A percentile compares a stretch with the other conserved stretches of the same genome.
Conservation (phyloP, 176 grass and related monocot genomes). For the Zoysia japonica region DNA sequence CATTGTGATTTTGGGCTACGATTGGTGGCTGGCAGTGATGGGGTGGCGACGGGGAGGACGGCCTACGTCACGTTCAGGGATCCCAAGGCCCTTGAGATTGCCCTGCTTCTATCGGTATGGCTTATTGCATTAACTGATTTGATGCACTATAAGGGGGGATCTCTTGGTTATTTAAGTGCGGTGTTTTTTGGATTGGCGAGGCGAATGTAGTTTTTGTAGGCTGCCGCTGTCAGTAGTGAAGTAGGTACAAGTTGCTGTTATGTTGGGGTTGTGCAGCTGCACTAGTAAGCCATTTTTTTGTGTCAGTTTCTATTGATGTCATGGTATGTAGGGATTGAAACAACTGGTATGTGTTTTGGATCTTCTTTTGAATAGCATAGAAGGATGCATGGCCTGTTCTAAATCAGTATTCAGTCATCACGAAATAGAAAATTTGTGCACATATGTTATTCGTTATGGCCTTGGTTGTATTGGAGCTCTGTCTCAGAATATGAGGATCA, state of each 20-base stretch:
- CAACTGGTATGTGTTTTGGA: neutral
- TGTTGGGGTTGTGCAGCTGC: neutral
- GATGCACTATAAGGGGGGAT: neutral
- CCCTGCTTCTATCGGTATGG: slow-evolving; percentile 68
- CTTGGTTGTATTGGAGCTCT: neutral
- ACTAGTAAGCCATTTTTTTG: neutral
- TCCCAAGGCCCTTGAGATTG: slow-evolving; percentile 73
- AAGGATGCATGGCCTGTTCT: neutral
- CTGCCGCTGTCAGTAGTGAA: neutral
- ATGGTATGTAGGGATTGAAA: neutral
- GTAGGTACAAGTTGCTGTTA: slow-evolving; percentile 18
- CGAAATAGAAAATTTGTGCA: slow-evolving; percentile 6
- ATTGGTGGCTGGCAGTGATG: slow-evolving; percentile 49
- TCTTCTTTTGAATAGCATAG: neutral
- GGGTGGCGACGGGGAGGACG: slow-evolving; percentile 46
- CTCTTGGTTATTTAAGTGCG: neutral
- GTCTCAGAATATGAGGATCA: slow-evolving; percentile 8
- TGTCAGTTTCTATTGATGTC: neutral
- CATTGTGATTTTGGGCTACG: slow-evolving; percentile 16
- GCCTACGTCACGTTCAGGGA: slow-evolving; percentile 80
- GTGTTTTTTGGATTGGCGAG: neutral
- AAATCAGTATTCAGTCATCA: neutral
- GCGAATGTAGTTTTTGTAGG: neutral
- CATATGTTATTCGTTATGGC: neutral
- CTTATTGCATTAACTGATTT: neutral